Percentiles rank a stretch among this genome's conserved stretches.
phyloP scores from a whole-genome alignment of 768 basidiomycete species.

The Thelephora aurantiotincta region DNA sequence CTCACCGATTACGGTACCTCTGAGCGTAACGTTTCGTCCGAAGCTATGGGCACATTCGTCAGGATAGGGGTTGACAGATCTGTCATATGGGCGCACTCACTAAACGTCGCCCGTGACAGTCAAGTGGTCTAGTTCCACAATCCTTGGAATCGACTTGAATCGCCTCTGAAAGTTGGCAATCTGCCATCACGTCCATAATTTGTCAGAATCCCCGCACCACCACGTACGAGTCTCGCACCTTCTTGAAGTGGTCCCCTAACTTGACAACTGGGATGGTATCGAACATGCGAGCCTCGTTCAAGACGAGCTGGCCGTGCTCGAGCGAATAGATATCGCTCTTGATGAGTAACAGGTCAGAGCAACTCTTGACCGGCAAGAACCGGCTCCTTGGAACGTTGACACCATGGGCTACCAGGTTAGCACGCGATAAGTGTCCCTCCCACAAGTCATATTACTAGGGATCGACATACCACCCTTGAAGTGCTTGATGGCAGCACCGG shows the following conservation, averaged over 20 bases:
- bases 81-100: background rate
- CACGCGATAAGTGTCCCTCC: background rate
- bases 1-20: slow-evolving; percentile 77
- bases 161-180: slow-evolving; percentile 86
- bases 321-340: slow-evolving; percentile 90
- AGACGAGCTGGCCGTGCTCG: slow-evolving; percentile 74
- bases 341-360: slow-evolving; percentile 79
- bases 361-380: slow-evolving; percentile 85
- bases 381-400: slow-evolving; percentile 91
- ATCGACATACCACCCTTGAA: slow-evolving; percentile 32
- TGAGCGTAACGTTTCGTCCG: slow-evolving; percentile 72
- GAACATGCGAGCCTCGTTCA: slow-evolving; percentile 76
- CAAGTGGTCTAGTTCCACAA: slow-evolving; percentile 86
- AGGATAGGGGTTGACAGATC: too few relatives aligned
- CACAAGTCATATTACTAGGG: background rate
- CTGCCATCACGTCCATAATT: slow-evolving; percentile 16
- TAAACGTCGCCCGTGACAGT: slow-evolving; percentile 87
- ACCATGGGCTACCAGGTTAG: slow-evolving; percentile 52
- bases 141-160: slow-evolving; percentile 88
- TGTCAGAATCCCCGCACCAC: background rate
- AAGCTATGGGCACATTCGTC: slow-evolving; percentile 23
- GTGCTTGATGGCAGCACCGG: slow-evolving; percentile 90
- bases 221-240: slow-evolving; percentile 30
- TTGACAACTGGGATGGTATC: slow-evolving; percentile 90
- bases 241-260: slow-evolving; percentile 94